phyloP scores from a whole-genome alignment of 805 yeast genomes.

The Millerago galiae region DNA sequence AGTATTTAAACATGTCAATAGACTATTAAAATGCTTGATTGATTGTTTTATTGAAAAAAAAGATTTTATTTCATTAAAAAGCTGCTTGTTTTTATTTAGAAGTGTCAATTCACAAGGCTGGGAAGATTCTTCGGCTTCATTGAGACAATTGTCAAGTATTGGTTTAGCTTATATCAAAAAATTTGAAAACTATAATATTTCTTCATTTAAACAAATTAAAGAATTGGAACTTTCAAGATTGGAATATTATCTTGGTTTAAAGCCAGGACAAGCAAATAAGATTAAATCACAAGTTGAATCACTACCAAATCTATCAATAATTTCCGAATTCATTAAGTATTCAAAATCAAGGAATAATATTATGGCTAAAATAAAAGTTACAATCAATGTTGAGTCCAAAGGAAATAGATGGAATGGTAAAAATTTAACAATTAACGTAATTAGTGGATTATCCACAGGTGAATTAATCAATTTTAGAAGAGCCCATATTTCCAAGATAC shows the following conservation, averaged over 20 bases:
- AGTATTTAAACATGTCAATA: constrained; percentile 36
- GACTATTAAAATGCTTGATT: constrained; percentile 38
- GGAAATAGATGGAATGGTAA: constrained; percentile 28
- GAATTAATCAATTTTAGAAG: constrained; percentile 39
- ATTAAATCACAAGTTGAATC: constrained; percentile 27
- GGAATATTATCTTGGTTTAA: constrained; percentile 35
- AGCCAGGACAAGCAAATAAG: constrained; percentile 35
- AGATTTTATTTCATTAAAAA: constrained; percentile 37
- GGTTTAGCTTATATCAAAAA: constrained; percentile 36
- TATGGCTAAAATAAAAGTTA: constrained; percentile 19
- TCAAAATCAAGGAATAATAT: constrained; percentile 12
- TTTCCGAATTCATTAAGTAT: constrained; percentile 12
- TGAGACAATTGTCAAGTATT: constrained; percentile 43
- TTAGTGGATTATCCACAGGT: constrained; percentile 28
- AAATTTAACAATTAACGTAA: constrained; percentile 26
- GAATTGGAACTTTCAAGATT: constrained; percentile 27
- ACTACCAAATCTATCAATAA: constrained; percentile 32
- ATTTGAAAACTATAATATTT: constrained; percentile 31
- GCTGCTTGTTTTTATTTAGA: constrained; percentile 32
- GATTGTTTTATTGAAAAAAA: constrained; percentile 36
- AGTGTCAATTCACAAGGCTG: constrained; percentile 41
- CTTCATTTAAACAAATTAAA: constrained; percentile 26
- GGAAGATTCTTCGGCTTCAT: constrained; percentile 40
- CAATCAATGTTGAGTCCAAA: constrained; percentile 10
- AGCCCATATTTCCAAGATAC: constrained; percentile 24